phyloP scores from a whole-genome alignment of 169 alveolate species.

The Plasmodium coatneyi region DNA sequence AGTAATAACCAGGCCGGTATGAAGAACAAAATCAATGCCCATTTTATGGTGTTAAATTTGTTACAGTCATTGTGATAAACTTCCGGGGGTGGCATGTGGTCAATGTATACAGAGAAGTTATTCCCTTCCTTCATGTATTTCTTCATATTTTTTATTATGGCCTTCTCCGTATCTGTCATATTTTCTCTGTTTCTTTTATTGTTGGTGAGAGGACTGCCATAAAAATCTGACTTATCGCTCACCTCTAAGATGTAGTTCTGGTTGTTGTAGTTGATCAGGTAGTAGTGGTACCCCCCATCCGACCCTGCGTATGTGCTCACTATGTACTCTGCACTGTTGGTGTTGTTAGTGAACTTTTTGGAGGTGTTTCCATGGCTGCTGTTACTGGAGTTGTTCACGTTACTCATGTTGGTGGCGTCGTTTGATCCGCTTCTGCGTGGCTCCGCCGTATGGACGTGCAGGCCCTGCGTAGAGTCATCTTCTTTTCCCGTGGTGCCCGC shows the following conservation, averaged over 20 bases:
- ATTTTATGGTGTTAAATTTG: slow-evolving; percentile 53
- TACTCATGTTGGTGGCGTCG: background rate
- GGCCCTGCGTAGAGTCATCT: background rate
- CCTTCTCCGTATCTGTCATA: background rate
- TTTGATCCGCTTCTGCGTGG: background rate
- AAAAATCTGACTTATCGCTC: background rate
- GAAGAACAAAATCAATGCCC: slow-evolving; percentile 56
- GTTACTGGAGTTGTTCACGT: background rate
- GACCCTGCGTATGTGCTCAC: background rate
- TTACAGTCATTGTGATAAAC: slow-evolving; percentile 13
- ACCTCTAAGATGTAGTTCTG: slow-evolving; percentile 7
- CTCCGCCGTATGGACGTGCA: background rate
- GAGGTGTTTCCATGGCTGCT: background rate
- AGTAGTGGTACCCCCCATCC: slow-evolving; percentile 7
- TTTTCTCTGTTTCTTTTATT: background rate
- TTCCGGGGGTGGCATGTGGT: slow-evolving; percentile 7
- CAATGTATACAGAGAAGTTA: slow-evolving; percentile 32
- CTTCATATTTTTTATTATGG: slow-evolving; percentile 27
- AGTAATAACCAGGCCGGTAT: slow-evolving; percentile 75
- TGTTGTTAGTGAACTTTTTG: background rate
- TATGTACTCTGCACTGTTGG: background rate
- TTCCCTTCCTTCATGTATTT: slow-evolving; percentile 15
- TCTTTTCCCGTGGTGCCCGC: background rate
- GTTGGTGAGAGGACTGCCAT: background rate
- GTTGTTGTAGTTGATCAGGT: slow-evolving; percentile 7